phyloP scores from a whole-genome alignment of 768 basidiomycete genomes.

The Tubosaeta sp. region DNA sequence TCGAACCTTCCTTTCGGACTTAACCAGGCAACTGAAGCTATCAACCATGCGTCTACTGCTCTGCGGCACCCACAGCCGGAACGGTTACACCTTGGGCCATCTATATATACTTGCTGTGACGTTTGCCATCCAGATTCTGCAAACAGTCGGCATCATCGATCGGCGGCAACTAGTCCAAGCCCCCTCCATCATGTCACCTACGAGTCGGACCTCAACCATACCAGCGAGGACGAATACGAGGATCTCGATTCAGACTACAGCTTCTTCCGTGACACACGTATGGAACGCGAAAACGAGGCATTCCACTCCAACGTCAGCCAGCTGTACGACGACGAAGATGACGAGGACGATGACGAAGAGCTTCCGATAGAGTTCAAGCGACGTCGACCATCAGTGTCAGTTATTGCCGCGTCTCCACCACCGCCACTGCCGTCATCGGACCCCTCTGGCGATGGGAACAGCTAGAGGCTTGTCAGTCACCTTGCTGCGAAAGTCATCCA shows the following conservation, averaged over 20 bases:
- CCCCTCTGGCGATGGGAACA: constrained; percentile 13
- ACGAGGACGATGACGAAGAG: constrained; percentile 35
- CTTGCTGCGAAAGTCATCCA: constrained; percentile 7
- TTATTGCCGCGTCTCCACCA: constrained; percentile 25
- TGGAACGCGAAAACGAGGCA: constrained; percentile 20
- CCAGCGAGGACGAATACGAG: constrained; percentile 31
- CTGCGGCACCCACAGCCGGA: constrained; percentile 32
- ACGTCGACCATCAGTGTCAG: constrained; percentile 31
- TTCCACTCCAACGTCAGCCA: constrained; percentile 31
- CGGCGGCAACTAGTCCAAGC: constrained; percentile 35
- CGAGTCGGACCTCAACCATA: constrained; percentile 28
- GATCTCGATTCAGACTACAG: constrained; percentile 32
- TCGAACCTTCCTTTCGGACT: constrained; percentile 34
- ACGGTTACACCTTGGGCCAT: constrained; percentile 18
- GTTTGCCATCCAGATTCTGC: constrained; percentile 19
- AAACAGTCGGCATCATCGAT: constrained; percentile 25
- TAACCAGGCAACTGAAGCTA: constrained; percentile 22
- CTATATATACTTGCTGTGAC: constrained; percentile 24
- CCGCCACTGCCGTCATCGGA: constrained; percentile 15
- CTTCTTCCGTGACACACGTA: constrained; percentile 30
- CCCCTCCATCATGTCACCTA: constrained; percentile 35
- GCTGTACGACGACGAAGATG: constrained; percentile 30
- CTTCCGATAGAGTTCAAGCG: constrained; percentile 34
- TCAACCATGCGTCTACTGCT: constrained; percentile 12
- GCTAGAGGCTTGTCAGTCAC: constrained; percentile 6